Evolutionary conservation across 768 basidiomycete species (phyloP).

Genomic region (Boletellus ananas): DNA sequence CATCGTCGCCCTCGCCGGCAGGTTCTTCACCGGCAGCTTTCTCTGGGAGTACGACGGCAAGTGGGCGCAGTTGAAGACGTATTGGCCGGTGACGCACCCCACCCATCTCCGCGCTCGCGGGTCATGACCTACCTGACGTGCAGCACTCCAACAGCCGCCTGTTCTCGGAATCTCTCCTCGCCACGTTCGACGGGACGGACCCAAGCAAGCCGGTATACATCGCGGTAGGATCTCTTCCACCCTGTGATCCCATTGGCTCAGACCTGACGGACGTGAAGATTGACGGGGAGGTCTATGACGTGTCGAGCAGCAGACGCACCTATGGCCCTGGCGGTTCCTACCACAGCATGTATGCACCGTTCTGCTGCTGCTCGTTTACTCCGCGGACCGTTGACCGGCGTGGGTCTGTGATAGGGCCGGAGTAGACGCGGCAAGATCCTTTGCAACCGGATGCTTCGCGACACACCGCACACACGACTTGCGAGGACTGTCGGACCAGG

Average conservation of each 20-base stretch:
- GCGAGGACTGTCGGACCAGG: constrained; percentile 70
- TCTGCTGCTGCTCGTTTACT: constrained; percentile 3
- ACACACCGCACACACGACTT: constrained; percentile 89
- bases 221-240: constrained; percentile 51
- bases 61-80: constrained; percentile 56
- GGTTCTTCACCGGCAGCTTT: constrained; percentile 84
- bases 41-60: constrained; percentile 77
- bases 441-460: constrained; percentile 91
- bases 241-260: constrained; percentile 3
- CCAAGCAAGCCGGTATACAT: constrained; percentile 72
- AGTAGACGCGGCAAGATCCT: constrained; percentile 85
- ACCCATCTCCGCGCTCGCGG: not conserved
- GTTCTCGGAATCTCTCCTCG: constrained; percentile 71
- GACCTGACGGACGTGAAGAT: constrained; percentile 50
- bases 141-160: constrained; percentile 55
- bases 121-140: not conserved
- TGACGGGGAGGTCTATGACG: constrained; percentile 91
- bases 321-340: constrained; percentile 92
- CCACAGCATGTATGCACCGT: constrained; percentile 53
- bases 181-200: constrained; percentile 67
- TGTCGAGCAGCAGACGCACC: constrained; percentile 64
- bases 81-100: constrained; percentile 52
- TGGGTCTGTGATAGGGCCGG: constrained; percentile 56
- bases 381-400: constrained; percentile 22
- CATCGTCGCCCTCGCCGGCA: constrained; percentile 59